Evolutionary conservation across 176 grass and related monocot species (phyloP).

Genomic region (Bromus sterilis): DNA sequence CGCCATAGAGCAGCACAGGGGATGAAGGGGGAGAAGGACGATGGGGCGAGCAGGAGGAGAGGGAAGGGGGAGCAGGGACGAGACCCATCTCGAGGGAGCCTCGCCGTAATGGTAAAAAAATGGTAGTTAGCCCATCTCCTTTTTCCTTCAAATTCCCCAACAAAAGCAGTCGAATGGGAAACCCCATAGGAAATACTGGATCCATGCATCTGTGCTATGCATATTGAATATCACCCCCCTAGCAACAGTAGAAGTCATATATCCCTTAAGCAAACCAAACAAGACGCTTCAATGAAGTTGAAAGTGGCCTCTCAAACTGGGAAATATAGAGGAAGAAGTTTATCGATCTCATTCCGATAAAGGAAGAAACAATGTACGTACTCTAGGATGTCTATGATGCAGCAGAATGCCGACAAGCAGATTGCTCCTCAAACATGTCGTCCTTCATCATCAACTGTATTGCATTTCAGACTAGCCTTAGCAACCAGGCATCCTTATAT

Average conservation of each 20-base stretch:
- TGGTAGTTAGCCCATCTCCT: too few species aligned
- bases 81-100: too few species aligned
- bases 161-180: background rate
- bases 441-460: constrained; percentile 1
- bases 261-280: constrained; percentile 8
- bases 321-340: background rate
- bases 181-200: background rate
- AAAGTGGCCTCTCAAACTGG: background rate
- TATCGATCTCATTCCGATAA: background rate
- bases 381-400: background rate
- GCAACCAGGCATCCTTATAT: background rate
- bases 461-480: constrained; percentile 16
- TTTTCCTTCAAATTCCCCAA: constrained; percentile 8
- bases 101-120: too few species aligned
- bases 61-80: too few species aligned
- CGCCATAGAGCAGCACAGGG: too few species aligned
- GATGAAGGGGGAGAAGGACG: too few species aligned
- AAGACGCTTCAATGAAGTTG: constrained; percentile 40
- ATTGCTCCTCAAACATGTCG: constrained; percentile 13
- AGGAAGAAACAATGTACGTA: background rate
- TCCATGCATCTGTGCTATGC: background rate
- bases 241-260: constrained; percentile 25
- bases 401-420: constrained; percentile 19
- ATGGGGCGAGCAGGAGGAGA: too few species aligned
- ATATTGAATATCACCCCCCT: constrained; percentile 14